Evolutionary conservation across 2,329 filamentous ascomycete genomes (phyloP), one percentile per base, ranked within the genome.

Genomic region (Ceratocystiopsis minuta): DNA sequence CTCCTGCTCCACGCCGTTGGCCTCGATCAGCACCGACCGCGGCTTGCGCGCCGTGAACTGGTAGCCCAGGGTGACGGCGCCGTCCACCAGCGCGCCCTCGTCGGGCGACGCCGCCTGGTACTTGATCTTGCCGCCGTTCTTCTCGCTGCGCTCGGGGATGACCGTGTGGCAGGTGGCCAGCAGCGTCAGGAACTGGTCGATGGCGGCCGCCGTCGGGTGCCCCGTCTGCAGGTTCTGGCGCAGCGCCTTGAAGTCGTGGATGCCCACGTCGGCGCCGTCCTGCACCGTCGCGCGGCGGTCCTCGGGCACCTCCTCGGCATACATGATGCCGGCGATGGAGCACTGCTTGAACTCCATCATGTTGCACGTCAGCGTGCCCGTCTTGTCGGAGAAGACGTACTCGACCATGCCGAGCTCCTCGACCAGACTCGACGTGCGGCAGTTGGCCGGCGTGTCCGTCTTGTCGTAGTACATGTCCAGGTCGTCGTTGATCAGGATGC

Each of bases 261-360:
- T 78, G 16, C 83, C 85, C 43, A 78, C 69, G 52, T 85, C 82
- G 14, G 75, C 67, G 10, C 79, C 82, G 53, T 92, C 85, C 50
- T 83, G 72, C n/a, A 77, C 66, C 1, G 78, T 80, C 1, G 85
- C 80, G 52, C 83, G 74, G 44, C 85, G 76, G 56, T 98, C 90
- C 59, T 98, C 90, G 0, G 90, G 80, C 2, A 96, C 77, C 36
- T 88, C 84, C 42, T 90, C 86, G 13, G 84, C 81, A 55, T 98
- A 98, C 60, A 94, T 88, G 41, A 96, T 78, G 20, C 90, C 90
- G 20, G 76, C 84, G 54, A 98, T 96, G 0, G 82, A 81, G 54
- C 83, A 92, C 59, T 96, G 86, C 56, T 86, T 86, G 60, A 96
- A 98, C 59, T 96, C 88, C 90, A 98, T 93, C 41, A 92, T 81